Percentiles rank a stretch among this genome's conserved stretches.
phyloP scores from a whole-genome alignment of 1,284 basidiomycete species.

The Marasmius sp. region DNA sequence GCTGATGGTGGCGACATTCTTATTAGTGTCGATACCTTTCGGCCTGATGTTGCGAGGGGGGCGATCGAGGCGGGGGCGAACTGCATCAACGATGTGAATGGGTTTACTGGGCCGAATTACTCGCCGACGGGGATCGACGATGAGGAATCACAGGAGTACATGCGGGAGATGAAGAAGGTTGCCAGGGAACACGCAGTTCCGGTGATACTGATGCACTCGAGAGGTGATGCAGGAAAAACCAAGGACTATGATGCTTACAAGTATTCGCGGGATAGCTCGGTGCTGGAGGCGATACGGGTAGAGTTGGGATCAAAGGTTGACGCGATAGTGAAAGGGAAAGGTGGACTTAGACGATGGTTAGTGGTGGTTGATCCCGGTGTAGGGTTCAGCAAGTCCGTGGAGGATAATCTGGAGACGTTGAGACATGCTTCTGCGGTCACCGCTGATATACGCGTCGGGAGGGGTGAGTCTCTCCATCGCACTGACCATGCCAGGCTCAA shows the following conservation, averaged over 20 bases:
- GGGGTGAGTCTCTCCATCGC: conserved; percentile 17
- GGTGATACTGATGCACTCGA: conserved; percentile 92
- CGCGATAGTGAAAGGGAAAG: conserved; percentile 64
- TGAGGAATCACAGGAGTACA: conserved; percentile 32
- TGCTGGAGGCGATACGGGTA: conserved; percentile 68
- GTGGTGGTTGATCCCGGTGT: conserved; percentile 92
- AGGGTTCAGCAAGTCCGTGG: conserved; percentile 89
- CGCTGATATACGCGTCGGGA: conserved; percentile 32
- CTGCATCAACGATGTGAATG: conserved; percentile 94
- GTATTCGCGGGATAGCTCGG: conserved; percentile 41
- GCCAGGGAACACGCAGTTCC: conserved; percentile 66
- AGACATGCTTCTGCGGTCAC: conserved; percentile 52
- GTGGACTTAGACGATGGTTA: conserved; percentile 87
- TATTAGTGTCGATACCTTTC: conserved; percentile 94
- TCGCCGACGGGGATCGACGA: conserved; percentile 16
- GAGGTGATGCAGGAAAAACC: conserved; percentile 75
- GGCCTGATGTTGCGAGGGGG: conserved; percentile 76
- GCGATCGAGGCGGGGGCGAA: conserved; percentile 86
- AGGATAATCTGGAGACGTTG: conserved; percentile 76
- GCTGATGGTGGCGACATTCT: conserved; percentile 35
- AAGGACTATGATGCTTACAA: conserved; percentile 64
- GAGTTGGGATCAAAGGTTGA: conserved; percentile 79
- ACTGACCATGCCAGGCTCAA: background rate
- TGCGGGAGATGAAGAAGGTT: conserved; percentile 63
- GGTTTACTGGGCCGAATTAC: conserved; percentile 69